Base-by-base conservation (phyloP, 164 flowering plant genomes). In the Vitis rupestris region DNA sequence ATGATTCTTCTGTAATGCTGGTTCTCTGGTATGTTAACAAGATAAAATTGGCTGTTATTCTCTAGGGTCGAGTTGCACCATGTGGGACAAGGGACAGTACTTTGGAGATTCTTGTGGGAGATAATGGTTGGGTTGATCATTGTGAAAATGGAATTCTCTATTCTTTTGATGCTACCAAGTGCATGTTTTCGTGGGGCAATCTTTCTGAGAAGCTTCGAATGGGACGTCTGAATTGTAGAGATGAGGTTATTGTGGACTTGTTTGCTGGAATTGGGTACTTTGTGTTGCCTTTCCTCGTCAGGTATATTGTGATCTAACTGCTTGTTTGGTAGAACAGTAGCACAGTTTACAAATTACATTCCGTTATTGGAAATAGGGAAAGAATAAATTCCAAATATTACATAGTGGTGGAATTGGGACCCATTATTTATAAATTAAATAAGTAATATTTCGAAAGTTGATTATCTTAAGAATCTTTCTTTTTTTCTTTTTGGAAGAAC, bases 231-330 rank as follows among this genome's bases (percentile, higher is more conserved):
- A 82, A 87, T 70, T 95, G 97, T 65, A 77, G 54, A 81, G 85
- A 81, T 75, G 96, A 95, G 80, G 84, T 90, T 64, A 58, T 93
- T 71, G 94, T 94, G 47, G 99, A 94, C 74, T 78, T 95, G 76
- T 95, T 93, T 83, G 93, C 99, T 77, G 99, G 99, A 66, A 95
- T 95, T 80, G 98, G 99, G 66, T 95, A 93, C 72, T 95, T 91
- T 76, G 83, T 79, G 65, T 76, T 93, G 79, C 98, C 99, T 37
- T 95, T 95, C 78, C 94, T 95, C 72, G 91, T 91, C 65, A 84
- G 91, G 97, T 91, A 85, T 56, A 19, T 15, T n/a, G 14, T 63
- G 14, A 37, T 64, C 48, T 49, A 4, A 13, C 19, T 27, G 16
- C 54, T 10, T 10, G 30, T 3, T 37, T 15, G 50, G 8, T 63